Conservation (phyloP, 257 asterid genomes). For the Capsicum rhomboideum region DNA sequence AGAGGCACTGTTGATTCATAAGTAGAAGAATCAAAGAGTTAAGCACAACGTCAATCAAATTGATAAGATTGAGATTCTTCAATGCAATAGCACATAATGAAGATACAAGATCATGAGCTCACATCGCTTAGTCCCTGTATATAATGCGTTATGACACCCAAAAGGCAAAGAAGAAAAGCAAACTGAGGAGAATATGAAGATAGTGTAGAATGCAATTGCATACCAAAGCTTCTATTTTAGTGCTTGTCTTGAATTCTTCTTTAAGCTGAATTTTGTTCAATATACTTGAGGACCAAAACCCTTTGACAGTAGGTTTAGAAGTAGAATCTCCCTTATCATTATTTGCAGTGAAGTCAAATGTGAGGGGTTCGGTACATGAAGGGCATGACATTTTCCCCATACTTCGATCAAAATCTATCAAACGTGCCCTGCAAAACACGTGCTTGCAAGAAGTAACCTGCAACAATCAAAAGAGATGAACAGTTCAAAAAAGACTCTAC, state of each 20-base stretch:
- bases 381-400: conserved; percentile 75
- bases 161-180: conserved; percentile 20
- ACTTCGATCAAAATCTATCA: conserved; percentile 52
- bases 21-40: background rate
- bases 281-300: conserved; percentile 66
- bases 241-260: conserved; percentile 63
- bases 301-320: conserved; percentile 48
- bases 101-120: no score
- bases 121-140: background rate
- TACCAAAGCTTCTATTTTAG: conserved; percentile 93
- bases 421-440: conserved; percentile 72
- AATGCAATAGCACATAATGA: background rate
- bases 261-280: conserved; percentile 57
- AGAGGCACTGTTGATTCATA: background rate
- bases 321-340: conserved; percentile 31
- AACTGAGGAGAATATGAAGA: background rate
- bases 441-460: conserved; percentile 76
- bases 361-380: conserved; percentile 59
- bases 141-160: background rate
- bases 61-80: background rate
- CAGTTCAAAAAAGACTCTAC: background rate
- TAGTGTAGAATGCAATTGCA: conserved; percentile 5
- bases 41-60: background rate
- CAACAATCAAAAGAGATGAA: background rate
- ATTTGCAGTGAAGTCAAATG: conserved; percentile 51